phyloP scores from a whole-genome alignment of 2,329 filamentous ascomycete species.

The Aspergillus ochraceoroseus region DNA sequence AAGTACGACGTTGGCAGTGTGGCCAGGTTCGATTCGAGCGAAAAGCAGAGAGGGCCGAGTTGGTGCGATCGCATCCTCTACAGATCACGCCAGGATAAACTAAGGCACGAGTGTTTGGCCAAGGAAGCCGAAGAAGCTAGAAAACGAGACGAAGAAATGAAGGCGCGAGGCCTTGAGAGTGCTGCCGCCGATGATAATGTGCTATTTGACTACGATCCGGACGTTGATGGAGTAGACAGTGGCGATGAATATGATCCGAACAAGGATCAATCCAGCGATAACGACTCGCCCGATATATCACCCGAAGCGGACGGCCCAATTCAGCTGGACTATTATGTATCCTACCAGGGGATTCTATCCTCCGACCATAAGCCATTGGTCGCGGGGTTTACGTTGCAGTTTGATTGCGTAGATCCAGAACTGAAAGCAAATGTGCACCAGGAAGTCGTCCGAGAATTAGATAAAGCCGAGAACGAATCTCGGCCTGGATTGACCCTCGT shows the following conservation, averaged over 20 bases:
- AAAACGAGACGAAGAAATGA: constrained; percentile 79
- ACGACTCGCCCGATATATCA: constrained; percentile 20
- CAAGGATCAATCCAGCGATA: constrained; percentile 46
- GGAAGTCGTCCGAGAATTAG: constrained; percentile 81
- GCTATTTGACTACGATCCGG: constrained; percentile 85
- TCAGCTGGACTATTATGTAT: constrained; percentile 65
- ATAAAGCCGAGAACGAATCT: constrained; percentile 86
- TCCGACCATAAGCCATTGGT: constrained; percentile 93
- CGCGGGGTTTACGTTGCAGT: constrained; percentile 76
- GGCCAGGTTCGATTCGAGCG: constrained; percentile 87
- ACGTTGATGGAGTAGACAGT: constrained; percentile 61
- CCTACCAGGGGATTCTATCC: constrained; percentile 82
- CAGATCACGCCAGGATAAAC: constrained; percentile 66
- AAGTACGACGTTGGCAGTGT: constrained; percentile 97
- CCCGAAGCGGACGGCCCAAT: constrained; percentile 48
- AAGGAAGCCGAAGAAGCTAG: constrained; percentile 62
- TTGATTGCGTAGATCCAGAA: constrained; percentile 79
- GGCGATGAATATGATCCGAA: constrained; percentile 58
- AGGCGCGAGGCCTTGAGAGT: constrained; percentile 67
- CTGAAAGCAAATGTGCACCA: constrained; percentile 78
- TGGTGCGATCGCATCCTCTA: constrained; percentile 97
- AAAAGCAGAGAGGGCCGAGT: constrained; percentile 86
- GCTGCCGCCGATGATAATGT: constrained; percentile 73
- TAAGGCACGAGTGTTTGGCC: constrained; percentile 59
- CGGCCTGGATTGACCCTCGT: constrained; percentile 78